Base-by-base conservation (phyloP, 306 rosid species). In the Sicyos edulis region DNA sequence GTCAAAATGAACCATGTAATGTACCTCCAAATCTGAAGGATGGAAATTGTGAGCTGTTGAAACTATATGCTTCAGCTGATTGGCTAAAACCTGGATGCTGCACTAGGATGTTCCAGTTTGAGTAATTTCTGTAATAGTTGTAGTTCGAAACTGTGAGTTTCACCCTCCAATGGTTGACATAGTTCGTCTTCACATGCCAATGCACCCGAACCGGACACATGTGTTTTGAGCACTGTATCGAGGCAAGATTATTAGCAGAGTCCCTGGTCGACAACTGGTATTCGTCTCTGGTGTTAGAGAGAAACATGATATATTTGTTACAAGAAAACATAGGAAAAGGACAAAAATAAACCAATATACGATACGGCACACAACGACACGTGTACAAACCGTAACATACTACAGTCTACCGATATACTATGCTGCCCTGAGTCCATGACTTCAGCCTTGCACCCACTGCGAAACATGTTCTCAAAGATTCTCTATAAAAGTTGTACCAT, bases 131-230 rank as follows among this genome's bases (percentile, higher is more conserved):
- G 6, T 74, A n/a, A 11, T 69, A 82, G 79, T 86, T 77, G 75
- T 87, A 81, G 84, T 92, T 92, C 54, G 92, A 87, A 65, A 87
- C 68, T 72, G 96, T 89, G 45, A 92, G 89, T 81, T 92, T 92
- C 44, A 88, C 84, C 71, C 92, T 88, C 97, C 97, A 88, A 4
- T 88, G 79, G 54, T 81, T 67, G 81, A 83, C 71, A 69, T 89
- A 89, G 77, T 83, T 92, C 72, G 72, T 85, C 80, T 82, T 88
- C 60, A 89, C 29, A 82, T 92, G 96, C 96, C 96, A 88, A 74
- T 92, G 96, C 45, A 92, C 88, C 80, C 78, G 81, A 80, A 87
- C 68, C 8, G 90, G 97, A 76, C 96, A 89, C 96, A 92, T 89
- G 74, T 89, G 96, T 50, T 82, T 83, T 0, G 86, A 87, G 79